A percentile compares a stretch with the other conserved stretches of the same genome.
These are phyloP conservation scores for Malus hybrid DNA, from an alignment of 331 rosid species.

Conservation along the genomic window DNA sequence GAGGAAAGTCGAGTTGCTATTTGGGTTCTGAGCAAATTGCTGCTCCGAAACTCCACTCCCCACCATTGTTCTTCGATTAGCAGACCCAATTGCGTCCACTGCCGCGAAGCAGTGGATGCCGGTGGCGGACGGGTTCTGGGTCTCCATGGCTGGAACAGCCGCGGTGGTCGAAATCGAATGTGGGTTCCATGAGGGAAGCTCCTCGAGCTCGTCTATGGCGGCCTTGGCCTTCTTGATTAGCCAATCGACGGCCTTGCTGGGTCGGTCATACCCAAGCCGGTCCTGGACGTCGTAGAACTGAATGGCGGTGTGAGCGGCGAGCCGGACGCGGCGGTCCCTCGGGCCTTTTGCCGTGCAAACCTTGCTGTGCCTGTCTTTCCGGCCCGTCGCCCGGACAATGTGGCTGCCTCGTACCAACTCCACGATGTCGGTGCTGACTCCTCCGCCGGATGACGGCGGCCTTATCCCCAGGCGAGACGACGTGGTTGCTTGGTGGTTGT, in stretches of 20 bases:
- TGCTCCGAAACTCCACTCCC: conserved; percentile 9
- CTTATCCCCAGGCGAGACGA: conserved; percentile 57
- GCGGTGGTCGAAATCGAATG: neutral
- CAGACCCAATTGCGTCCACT: conserved; percentile 16
- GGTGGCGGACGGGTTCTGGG: conserved; percentile 2
- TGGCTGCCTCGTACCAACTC: conserved; percentile 78
- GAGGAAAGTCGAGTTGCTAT: conserved; percentile 43
- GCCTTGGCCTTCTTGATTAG: conserved; percentile 74
- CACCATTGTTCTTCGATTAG: conserved; percentile 23
- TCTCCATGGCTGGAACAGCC: neutral
- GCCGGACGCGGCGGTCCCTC: conserved; percentile 84
- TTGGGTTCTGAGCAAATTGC: conserved; percentile 30
- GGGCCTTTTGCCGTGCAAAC: conserved; percentile 93
- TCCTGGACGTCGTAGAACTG: conserved; percentile 93
- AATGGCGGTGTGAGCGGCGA: conserved; percentile 82
- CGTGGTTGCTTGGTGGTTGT: conserved; percentile 5
- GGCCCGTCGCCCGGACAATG: conserved; percentile 78
- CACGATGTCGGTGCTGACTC: conserved; percentile 58
- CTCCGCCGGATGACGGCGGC: neutral
- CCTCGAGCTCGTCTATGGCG: conserved; percentile 87
- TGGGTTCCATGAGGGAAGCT: conserved; percentile 91
- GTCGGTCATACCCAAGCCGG: conserved; percentile 88
- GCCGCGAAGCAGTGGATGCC: conserved; percentile 18
- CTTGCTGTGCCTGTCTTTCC: conserved; percentile 95
- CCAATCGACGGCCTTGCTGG: conserved; percentile 96